Evolutionary conservation across 495 filamentous ascomycete species (phyloP).

Genomic region (Staphylotrichum longicolle): DNA sequence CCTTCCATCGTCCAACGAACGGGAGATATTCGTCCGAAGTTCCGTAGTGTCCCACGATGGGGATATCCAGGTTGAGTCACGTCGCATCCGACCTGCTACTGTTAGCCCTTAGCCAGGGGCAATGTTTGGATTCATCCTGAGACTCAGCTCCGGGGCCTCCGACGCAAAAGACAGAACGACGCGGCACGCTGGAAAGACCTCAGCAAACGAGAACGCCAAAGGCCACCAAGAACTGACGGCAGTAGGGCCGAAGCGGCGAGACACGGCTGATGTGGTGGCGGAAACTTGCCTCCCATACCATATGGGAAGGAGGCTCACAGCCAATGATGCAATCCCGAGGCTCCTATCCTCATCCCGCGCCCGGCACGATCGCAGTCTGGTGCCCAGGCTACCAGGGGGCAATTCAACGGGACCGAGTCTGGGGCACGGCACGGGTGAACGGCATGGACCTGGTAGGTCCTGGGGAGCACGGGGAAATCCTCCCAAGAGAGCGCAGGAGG

Average conservation of each 20-base stretch:
- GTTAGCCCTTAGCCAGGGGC: conserved; percentile 2
- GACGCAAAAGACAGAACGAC: neutral
- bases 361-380: neutral
- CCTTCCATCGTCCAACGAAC: conserved; percentile 12
- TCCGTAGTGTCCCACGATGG: conserved; percentile 5
- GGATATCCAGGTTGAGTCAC: conserved; percentile 1
- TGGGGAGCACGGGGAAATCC: neutral
- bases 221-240: too few relatives aligned
- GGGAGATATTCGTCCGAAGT: conserved; percentile 23
- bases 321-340: conserved; percentile 9
- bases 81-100: conserved; percentile 16
- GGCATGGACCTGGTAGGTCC: conserved; percentile 6
- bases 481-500: neutral
- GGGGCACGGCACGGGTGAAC: conserved; percentile 29
- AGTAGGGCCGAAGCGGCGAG: neutral
- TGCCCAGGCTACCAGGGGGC: conserved; percentile 4
- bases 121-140: neutral
- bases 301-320: too few relatives aligned
- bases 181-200: neutral
- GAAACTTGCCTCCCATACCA: neutral
- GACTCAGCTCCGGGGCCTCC: neutral
- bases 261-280: neutral
- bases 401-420: conserved; percentile 3
- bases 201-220: neutral
- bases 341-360: conserved; percentile 8